Evolutionary conservation across 2,329 filamentous ascomycete species (phyloP).

Genomic region (Hypoxylon rubiginosum): DNA sequence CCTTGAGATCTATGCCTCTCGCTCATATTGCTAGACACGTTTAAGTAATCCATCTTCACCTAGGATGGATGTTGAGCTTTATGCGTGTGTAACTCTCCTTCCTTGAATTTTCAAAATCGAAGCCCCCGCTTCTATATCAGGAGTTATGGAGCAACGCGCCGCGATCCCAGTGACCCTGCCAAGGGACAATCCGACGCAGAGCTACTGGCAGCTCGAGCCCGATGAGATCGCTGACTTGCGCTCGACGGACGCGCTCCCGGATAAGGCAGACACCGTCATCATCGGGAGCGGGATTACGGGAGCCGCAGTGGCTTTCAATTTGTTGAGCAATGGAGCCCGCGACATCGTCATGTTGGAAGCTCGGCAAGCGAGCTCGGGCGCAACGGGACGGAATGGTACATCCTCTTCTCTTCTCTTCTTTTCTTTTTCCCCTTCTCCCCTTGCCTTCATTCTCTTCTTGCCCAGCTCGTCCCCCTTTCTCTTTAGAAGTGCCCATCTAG

Average conservation of each 20-base stretch:
- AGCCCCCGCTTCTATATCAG: not conserved
- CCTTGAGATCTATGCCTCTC: not conserved
- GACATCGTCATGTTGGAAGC: slow-evolving; percentile 74
- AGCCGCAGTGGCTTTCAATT: slow-evolving; percentile 68
- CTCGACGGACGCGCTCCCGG: slow-evolving; percentile 65
- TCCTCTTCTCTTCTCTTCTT: not conserved
- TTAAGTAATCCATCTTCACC: not conserved
- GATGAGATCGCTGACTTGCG: slow-evolving; percentile 65
- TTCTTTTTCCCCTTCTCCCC: no score
- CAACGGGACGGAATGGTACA: slow-evolving; percentile 70
- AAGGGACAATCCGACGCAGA: slow-evolving; percentile 64
- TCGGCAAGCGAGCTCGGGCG: slow-evolving; percentile 74
- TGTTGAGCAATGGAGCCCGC: slow-evolving; percentile 56
- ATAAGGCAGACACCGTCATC: slow-evolving; percentile 69
- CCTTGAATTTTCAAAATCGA: not conserved
- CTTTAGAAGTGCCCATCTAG: not conserved
- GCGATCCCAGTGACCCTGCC: slow-evolving; percentile 61
- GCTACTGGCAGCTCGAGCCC: slow-evolving; percentile 72
- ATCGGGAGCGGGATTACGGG: slow-evolving; percentile 76
- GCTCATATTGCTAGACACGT: not conserved
- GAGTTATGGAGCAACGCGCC: slow-evolving; percentile 55
- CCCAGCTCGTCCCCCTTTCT: no score
- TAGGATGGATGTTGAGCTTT: not conserved
- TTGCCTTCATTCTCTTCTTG: no score
- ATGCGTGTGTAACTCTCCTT: not conserved